Base-by-base conservation (phyloP, 768 basidiomycete species). In the Trametes cinnabarina region DNA sequence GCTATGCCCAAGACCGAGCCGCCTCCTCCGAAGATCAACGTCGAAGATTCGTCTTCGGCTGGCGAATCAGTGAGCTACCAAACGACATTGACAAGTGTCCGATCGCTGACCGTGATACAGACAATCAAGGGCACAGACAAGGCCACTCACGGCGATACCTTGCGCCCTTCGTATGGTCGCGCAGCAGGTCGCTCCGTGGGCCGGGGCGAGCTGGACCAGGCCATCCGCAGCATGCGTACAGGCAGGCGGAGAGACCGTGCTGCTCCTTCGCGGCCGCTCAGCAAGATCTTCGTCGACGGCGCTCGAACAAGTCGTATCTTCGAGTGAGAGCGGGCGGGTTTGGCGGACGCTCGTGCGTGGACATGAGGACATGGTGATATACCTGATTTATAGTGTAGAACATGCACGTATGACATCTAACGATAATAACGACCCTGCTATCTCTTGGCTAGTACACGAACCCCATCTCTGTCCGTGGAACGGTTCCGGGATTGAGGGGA, bases 281-380 rank as follows among this genome's bases (percentile, higher is more conserved):
- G 88, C 74, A 90, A 87, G 79, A 90, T 94, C 26, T 91, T 92
- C 66, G 65, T 89, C 49, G 90, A 92, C 63, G 90, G 90, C 26
- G 66, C 66, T 17, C 71, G 72, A 26, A 43, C 66, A 23, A 71
- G 69, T 47, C 67, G 71, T 35, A 55, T 69, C 9, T 68, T 63
- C 55, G 72, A 73, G 14, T 71, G 53, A 66, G 40, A 30, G 22
- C 43, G 49, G 54, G 37, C 15, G 10, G 9, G 10, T 32, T 7
- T 12, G 12, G 30, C 12, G 30, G 30, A 12, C 30, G 30, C 7
- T 32, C 30, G n/a, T 32, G 30, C 7, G 12, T 12, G 30, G 30
- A 32, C 12, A 7, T 32, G 30, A 32, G 30, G 30, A 32, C 30
- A 32, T 2, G 12, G 30, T 6, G 26, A 41, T 41, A 42, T 41